phyloP scores from a whole-genome alignment of 2,329 filamentous ascomycete genomes.

The Neonectria sp. region DNA sequence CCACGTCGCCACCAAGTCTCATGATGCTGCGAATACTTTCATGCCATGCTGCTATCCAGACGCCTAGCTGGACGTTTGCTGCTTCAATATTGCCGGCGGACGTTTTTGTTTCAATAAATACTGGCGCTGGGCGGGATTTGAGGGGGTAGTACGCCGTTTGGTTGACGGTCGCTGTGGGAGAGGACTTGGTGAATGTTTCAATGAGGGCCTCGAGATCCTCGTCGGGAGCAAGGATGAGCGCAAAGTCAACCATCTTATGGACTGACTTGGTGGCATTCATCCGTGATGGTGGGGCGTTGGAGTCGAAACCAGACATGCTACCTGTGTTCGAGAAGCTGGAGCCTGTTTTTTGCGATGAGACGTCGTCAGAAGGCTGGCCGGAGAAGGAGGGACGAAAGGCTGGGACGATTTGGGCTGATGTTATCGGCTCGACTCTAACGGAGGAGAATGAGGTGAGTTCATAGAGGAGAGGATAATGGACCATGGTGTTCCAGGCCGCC shows the following conservation, averaged over 20 bases:
- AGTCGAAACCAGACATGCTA: neutral
- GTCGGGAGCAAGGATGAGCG: slow-evolving; percentile 15
- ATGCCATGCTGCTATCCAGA: slow-evolving; percentile 32
- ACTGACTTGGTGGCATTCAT: slow-evolving; percentile 2
- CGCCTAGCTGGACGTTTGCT: slow-evolving; percentile 23
- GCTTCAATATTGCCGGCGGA: slow-evolving; percentile 14
- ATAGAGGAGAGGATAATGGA: slow-evolving; percentile 20
- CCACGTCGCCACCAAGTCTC: neutral
- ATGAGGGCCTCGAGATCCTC: slow-evolving; percentile 4
- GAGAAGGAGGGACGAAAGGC: slow-evolving; percentile 18
- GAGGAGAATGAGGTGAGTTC: slow-evolving; percentile 3
- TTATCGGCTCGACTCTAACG: slow-evolving; percentile 24
- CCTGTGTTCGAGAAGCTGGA: slow-evolving; percentile 2
- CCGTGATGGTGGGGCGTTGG: neutral
- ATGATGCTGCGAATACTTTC: slow-evolving; percentile 30
- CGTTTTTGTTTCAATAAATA: slow-evolving; percentile 31
- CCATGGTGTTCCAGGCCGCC: slow-evolving; percentile 24
- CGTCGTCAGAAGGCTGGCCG: neutral
- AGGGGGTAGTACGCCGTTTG: slow-evolving; percentile 23
- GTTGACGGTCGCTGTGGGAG: slow-evolving; percentile 15
- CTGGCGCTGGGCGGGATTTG: slow-evolving; percentile 14
- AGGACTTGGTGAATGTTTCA: slow-evolving; percentile 11
- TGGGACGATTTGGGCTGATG: slow-evolving; percentile 23
- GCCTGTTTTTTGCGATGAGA: slow-evolving; percentile 2
- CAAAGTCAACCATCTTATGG: slow-evolving; percentile 36